Evolutionary conservation across 2,329 filamentous ascomycete species (phyloP).

Genomic region (Cytospora leucostoma): DNA sequence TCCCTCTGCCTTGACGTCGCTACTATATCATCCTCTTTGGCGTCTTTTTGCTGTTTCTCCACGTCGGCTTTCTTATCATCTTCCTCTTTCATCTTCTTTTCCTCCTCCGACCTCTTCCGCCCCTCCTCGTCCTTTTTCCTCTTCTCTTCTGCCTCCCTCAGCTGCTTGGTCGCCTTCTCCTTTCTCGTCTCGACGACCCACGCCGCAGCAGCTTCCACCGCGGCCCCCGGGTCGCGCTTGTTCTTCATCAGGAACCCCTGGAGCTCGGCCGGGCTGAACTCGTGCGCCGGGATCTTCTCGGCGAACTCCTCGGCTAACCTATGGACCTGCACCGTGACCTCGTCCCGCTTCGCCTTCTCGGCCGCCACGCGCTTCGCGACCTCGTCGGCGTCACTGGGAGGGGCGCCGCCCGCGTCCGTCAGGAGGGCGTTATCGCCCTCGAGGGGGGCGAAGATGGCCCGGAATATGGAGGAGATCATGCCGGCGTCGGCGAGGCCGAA

Average conservation of each 20-base stretch:
- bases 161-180: slow-evolving; percentile 50
- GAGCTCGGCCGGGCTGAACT: slow-evolving; percentile 63
- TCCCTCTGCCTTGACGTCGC: slow-evolving; percentile 31
- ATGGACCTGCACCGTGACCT: slow-evolving; percentile 45
- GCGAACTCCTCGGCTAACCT: slow-evolving; percentile 52
- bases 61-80: slow-evolving; percentile 34
- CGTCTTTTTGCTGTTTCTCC: slow-evolving; percentile 30
- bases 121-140: slow-evolving; percentile 42
- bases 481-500: slow-evolving; percentile 56
- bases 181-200: slow-evolving; percentile 54
- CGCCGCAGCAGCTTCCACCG: slow-evolving; percentile 47
- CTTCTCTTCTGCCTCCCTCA: slow-evolving; percentile 45
- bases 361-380: slow-evolving; percentile 33
- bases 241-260: slow-evolving; percentile 60
- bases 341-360: slow-evolving; percentile 38
- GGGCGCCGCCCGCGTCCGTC: slow-evolving; percentile 27
- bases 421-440: slow-evolving; percentile 47
- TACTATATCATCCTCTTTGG: slow-evolving; percentile 31
- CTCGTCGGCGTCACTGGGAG: slow-evolving; percentile 36
- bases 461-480: slow-evolving; percentile 58
- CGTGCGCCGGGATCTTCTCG: slow-evolving; percentile 50
- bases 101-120: slow-evolving; percentile 38
- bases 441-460: slow-evolving; percentile 57
- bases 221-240: slow-evolving; percentile 53
- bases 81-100: slow-evolving; percentile 37